These are phyloP conservation scores for Candida neerlandica DNA, from an alignment of 1,139 yeast species.

Conservation along the genomic window DNA sequence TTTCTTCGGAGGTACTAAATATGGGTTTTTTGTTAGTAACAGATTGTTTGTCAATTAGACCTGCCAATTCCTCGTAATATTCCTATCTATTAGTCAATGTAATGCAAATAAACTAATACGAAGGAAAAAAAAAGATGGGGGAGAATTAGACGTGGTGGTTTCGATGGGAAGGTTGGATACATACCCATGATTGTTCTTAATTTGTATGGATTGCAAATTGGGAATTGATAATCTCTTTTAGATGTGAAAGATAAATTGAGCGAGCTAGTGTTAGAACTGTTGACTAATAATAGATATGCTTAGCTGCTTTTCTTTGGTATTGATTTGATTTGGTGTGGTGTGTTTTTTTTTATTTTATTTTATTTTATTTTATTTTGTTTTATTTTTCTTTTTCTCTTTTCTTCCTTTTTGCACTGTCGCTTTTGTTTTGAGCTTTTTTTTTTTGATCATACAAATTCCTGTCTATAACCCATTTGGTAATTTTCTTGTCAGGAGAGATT, in stretches of 20 bases:
- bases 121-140: background rate
- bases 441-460: slow-evolving; percentile 1
- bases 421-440: background rate
- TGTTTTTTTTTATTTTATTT: background rate
- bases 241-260: background rate
- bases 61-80: background rate
- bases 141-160: background rate
- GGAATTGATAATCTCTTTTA: background rate
- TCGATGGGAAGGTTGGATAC: background rate
- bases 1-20: slow-evolving; percentile 43
- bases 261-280: background rate
- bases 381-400: background rate
- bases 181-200: slow-evolving; percentile 1
- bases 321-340: slow-evolving; percentile 3
- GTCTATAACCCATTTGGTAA: background rate
- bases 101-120: too few relatives aligned
- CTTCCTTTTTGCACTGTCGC: background rate
- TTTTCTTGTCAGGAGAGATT: too few relatives aligned
- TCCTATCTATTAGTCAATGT: too few relatives aligned
- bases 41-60: background rate
- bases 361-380: background rate
- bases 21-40: slow-evolving; percentile 5
- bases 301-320: background rate
- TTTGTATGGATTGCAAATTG: background rate
- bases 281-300: slow-evolving; percentile 1